These are phyloP conservation scores for Kalanchoe fedtschenkoi DNA, from an alignment of 164 flowering plant species.

Conservation along the genomic window DNA sequence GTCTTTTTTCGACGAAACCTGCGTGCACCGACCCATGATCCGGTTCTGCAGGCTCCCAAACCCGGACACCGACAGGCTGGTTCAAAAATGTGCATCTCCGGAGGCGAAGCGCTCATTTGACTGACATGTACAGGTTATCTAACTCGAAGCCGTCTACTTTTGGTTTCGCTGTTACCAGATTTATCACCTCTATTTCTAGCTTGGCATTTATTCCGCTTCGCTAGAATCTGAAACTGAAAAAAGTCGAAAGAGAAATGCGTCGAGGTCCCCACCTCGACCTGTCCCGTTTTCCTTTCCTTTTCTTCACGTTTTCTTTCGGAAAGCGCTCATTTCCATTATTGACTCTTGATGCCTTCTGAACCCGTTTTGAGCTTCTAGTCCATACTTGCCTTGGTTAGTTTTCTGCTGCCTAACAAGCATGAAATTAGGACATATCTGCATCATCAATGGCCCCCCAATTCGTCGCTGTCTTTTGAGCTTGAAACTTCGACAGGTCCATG, in stretches of 20 bases:
- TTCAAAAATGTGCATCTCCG: not conserved
- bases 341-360: not conserved
- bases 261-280: not conserved
- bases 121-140: not conserved
- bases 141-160: not conserved
- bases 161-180: not conserved
- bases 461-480: not conserved
- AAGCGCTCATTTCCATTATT: not conserved
- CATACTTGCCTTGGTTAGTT: not conserved
- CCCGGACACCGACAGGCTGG: not conserved
- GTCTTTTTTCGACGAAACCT: not conserved
- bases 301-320: not conserved
- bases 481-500: conserved; percentile 3
- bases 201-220: not conserved
- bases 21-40: not conserved
- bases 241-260: not conserved
- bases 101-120: not conserved
- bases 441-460: conserved; percentile 1
- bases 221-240: conserved; percentile 1
- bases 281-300: not conserved
- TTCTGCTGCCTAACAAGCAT: conserved; percentile 4
- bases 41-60: not conserved
- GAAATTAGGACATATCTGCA: conserved; percentile 7
- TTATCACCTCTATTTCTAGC: not conserved
- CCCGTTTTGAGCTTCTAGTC: not conserved